These are phyloP conservation scores for Globisporangium mamillatum DNA, from an alignment of 352 stramenopile species.

Conservation along the genomic window DNA sequence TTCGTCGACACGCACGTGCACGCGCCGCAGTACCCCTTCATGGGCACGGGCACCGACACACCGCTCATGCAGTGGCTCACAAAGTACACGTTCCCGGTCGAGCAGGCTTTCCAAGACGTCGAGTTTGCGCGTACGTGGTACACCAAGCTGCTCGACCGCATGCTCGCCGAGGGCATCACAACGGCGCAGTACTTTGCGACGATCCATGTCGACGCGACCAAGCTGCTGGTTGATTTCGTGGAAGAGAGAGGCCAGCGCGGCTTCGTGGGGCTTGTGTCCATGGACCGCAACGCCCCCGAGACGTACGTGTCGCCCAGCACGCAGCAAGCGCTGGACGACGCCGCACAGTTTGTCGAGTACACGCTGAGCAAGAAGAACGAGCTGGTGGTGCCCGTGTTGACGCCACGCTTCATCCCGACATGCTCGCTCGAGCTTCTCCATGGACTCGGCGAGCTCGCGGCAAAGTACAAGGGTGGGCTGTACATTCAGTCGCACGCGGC, in stretches of 20 bases:
- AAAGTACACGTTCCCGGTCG: conserved; percentile 90
- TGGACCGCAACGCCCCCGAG: conserved; percentile 85
- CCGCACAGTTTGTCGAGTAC: conserved; percentile 76
- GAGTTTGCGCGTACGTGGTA: conserved; percentile 63
- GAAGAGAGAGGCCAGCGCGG: conserved; percentile 66
- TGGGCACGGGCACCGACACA: conserved; percentile 87
- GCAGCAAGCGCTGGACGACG: conserved; percentile 53
- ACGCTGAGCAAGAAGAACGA: conserved; percentile 33
- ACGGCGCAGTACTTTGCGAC: conserved; percentile 90
- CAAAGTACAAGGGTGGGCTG: conserved; percentile 47
- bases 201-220: conserved; percentile 75
- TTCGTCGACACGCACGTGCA: conserved; percentile 92
- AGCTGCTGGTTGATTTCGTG: conserved; percentile 77
- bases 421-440: conserved; percentile 79
- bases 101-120: conserved; percentile 64
- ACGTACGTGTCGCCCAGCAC: conserved; percentile 71
- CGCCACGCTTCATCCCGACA: conserved; percentile 89
- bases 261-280: conserved; percentile 88
- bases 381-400: conserved; percentile 79
- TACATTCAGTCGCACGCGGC: conserved; percentile 86
- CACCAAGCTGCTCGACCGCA: conserved; percentile 57
- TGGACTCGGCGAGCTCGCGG: conserved; percentile 65
- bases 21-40: conserved; percentile 88
- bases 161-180: conserved; percentile 82
- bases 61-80: conserved; percentile 91